Evolutionary conservation across 192 early-diverging fungal species (phyloP), one percentile per base, ranked within the genome.

Genomic region (Coemansia sp.): DNA sequence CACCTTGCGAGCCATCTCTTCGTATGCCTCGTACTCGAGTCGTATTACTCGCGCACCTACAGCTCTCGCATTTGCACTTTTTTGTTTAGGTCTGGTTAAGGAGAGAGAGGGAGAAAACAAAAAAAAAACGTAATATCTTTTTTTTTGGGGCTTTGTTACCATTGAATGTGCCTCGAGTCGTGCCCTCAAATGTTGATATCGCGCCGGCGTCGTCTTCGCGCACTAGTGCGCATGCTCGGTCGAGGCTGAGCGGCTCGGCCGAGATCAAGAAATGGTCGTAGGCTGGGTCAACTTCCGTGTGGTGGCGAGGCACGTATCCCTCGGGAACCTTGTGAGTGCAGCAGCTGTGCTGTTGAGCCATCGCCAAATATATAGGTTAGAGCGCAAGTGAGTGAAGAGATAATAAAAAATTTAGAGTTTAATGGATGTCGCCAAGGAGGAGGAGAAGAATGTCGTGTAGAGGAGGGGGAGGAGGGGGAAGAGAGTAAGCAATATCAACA

Each of bases 1-100:
- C 25, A 89, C 78, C 43, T 93, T 91, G 35, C 86, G 76, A 29
- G 95, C 93, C 94, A 98, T 95, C 6, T 88, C 84, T n/a, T 74
- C 84, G 72, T 98, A 96, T 2, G 91, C 91, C 72, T 93, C 90
- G 70, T 98, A 98, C 20, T 90, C 87, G 6, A 98, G 85, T 19
- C 79, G 76, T 29, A 90, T 39, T 17, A 98, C 96, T 15, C 71
- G 60, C 54, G 92, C 92, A 35, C 80, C 89, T 85, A 70, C 27
- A 57, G 7, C 51, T 54, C 22, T 14, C 15, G 7, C 29, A 54
- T 14, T n/a, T n/a, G n/a, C n/a, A n/a, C n/a, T n/a, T n/a, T n/a
- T n/a, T n/a, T n/a, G n/a, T n/a, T n/a, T n/a, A n/a, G n/a, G n/a
- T n/a, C n/a, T n/a, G n/a, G n/a, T n/a, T n/a, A n/a, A n/a, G n/a